Base-by-base conservation (phyloP, 2,329 filamentous ascomycete genomes). In the Aspergillus fischeri region DNA sequence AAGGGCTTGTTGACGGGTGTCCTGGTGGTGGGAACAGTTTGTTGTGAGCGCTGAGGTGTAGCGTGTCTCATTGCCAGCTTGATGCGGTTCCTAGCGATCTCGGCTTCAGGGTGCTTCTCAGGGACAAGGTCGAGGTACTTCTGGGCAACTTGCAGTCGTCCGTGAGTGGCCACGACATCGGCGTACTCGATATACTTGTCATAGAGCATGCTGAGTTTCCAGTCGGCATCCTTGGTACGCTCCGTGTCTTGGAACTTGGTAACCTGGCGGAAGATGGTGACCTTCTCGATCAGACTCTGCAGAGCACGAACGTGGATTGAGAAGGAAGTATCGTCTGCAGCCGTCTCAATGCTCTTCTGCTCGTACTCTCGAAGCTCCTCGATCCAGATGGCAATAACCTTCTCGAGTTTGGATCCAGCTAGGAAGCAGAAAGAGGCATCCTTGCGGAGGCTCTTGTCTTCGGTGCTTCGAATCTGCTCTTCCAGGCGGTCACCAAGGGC, bases 171-270 rank as follows among this genome's bases (percentile, higher is more conserved):
- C 56, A 95, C 86, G 63, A 99, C 92, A 71, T 99, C 93, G 14
- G 94, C 93, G 73, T 97, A 99, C 77, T 99, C 94, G 28, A 90
- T 88, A 71, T 99, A 99, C 77, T 96, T 96, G 72, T 92, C 88
- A 74, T 99, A 99, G 53, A 99, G 80, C 2, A 87, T 82, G 41
- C 86, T 83, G 58, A 99, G 85, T 77, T 96, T 97, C 93, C 93
- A 99, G 65, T 88, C 90, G 1, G 87, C 86, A 9, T 84, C 81
- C 65, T 90, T 84, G 49, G 78, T 77, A 62, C 85, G 84, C 69
- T 97, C 92, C 8, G 78, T 75, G 71, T 99, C 94, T 66, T 89
- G 80, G 79, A 97, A 99, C 69, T 93, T 92, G 60, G 92, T 92
- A 47, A 97, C 92, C 65, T 94, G 85, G 54, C 94, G 88, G 86